Conservation (phyloP, 1,284 basidiomycete species). For the Ganoderma resinaceum region DNA sequence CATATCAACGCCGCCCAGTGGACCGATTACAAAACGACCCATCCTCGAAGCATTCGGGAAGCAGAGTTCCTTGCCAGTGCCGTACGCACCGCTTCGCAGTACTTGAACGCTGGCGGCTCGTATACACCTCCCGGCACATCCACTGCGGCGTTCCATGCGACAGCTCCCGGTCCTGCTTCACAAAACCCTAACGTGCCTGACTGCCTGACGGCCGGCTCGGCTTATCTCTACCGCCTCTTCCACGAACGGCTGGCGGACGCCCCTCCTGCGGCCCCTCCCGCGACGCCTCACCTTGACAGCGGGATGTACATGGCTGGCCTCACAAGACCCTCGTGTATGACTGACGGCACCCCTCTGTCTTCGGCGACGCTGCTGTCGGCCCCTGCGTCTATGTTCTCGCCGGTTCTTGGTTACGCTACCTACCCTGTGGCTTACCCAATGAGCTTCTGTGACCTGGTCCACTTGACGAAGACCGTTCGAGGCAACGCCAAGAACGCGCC, state of each 20-base stretch:
- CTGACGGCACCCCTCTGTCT: constrained; percentile 6
- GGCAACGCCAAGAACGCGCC: not conserved
- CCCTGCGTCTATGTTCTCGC: not conserved
- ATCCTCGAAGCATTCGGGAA: not conserved
- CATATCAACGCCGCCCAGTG: not conserved
- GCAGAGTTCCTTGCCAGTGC: constrained; percentile 1
- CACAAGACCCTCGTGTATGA: not conserved
- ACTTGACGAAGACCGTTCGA: constrained; percentile 21
- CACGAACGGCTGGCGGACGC: constrained; percentile 1
- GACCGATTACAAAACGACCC: not conserved
- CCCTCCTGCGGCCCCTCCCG: constrained; percentile 1
- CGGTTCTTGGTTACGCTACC: not conserved
- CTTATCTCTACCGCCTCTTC: constrained; percentile 23
- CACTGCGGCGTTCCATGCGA: not conserved
- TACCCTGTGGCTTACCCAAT: constrained; percentile 32
- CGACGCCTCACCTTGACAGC: constrained; percentile 10
- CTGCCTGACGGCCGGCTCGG: constrained; percentile 2
- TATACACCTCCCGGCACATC: not conserved
- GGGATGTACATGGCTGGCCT: constrained; percentile 6
- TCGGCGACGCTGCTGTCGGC: not conserved
- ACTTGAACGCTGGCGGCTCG: not conserved
- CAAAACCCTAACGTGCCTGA: not conserved
- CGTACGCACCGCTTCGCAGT: not conserved
- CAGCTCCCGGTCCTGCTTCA: not conserved
- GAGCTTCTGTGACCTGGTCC: constrained; percentile 26